Evolutionary conservation across 202 grass and related monocot species (phyloP).

Genomic region (Zizania palustris): DNA sequence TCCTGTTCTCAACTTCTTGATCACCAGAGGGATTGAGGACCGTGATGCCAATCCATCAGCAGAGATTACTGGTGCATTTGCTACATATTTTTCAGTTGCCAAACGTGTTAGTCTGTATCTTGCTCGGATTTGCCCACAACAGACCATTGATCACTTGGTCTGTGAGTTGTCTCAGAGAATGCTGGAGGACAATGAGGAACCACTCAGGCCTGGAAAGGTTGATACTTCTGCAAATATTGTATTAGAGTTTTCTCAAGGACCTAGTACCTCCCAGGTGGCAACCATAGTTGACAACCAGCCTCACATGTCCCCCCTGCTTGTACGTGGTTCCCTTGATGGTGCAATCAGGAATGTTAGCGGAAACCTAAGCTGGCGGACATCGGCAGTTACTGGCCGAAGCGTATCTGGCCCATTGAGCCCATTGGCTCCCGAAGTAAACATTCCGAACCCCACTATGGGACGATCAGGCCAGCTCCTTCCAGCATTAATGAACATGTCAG

Average conservation of each 20-base stretch:
- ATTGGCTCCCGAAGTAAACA: conserved; percentile 77
- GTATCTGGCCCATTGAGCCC: conserved; percentile 97
- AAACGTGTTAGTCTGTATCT: conserved; percentile 99
- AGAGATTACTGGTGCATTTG: conserved; percentile 96
- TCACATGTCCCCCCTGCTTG: conserved; percentile 99
- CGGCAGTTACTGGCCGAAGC: conserved; percentile 81
- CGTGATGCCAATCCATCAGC: conserved; percentile 94
- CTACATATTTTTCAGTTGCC: conserved; percentile 91
- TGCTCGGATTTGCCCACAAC: conserved; percentile 93
- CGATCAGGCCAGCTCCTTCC: conserved; percentile 94
- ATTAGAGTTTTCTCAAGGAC: conserved; percentile 94
- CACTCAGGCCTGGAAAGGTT: conserved; percentile 63
- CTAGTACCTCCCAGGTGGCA: conserved; percentile 61
- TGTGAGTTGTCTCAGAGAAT: conserved; percentile 96
- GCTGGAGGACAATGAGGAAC: conserved; percentile 86
- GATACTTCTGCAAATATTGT: conserved; percentile 80
- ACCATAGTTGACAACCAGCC: conserved; percentile 78
- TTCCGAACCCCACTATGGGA: conserved; percentile 72
- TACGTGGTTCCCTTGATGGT: conserved; percentile 94
- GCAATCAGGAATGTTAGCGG: conserved; percentile 82
- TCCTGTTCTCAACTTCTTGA: conserved; percentile 95
- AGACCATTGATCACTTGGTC: conserved; percentile 94
- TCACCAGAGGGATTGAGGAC: conserved; percentile 96
- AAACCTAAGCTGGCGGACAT: conserved; percentile 96
- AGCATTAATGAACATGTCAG: conserved; percentile 91